These are phyloP conservation scores for Eimeria tenella DNA, from an alignment of 169 alveolate species.

Conservation along the genomic window DNA sequence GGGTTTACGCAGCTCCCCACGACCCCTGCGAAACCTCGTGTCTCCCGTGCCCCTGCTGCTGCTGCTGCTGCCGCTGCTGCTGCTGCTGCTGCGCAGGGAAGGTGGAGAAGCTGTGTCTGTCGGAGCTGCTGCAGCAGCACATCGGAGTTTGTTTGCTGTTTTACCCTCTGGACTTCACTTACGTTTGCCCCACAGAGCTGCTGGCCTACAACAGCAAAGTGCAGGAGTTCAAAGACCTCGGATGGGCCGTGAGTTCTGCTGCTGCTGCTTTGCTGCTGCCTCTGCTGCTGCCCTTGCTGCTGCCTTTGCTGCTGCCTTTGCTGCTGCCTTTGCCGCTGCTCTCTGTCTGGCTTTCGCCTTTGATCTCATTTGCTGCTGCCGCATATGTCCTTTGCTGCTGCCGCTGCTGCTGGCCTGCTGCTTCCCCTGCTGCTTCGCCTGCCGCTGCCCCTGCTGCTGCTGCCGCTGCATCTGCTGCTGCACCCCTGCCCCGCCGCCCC, in stretches of 20 bases:
- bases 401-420: background rate
- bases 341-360: background rate
- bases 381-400: background rate
- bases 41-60: background rate
- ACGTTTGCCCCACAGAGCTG: slow-evolving; percentile 99
- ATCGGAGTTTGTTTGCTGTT: slow-evolving; percentile 94
- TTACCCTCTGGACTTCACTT: slow-evolving; percentile 99
- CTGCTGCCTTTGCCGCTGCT: background rate
- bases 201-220: slow-evolving; percentile 95
- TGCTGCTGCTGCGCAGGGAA: slow-evolving; percentile 11
- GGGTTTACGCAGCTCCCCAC: no score
- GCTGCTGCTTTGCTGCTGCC: background rate
- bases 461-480: no score
- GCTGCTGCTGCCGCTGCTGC: background rate
- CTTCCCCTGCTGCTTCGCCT: background rate
- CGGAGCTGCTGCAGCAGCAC: slow-evolving; percentile 95
- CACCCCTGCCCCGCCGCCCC: no score
- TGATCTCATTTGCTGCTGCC: background rate
- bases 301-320: background rate
- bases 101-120: slow-evolving; percentile 91
- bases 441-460: background rate
- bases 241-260: background rate
- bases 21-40: no score
- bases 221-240: slow-evolving; percentile 92
- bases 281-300: background rate